Evolutionary conservation across 2,329 filamentous ascomycete species (phyloP), one percentile per base, ranked within the genome.

Genomic region (Fusarium sublunatum): DNA sequence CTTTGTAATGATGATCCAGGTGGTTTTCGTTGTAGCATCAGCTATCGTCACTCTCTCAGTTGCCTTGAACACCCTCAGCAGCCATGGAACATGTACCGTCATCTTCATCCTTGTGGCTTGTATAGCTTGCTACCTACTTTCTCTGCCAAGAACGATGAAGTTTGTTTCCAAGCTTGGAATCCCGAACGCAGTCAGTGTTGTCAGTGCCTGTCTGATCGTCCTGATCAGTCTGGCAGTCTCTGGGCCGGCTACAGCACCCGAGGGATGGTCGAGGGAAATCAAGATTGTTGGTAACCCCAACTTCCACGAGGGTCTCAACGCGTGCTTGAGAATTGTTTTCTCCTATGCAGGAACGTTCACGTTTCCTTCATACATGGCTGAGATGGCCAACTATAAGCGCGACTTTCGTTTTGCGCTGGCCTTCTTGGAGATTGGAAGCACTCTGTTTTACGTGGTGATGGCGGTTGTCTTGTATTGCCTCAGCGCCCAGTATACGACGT

Each of bases 311-410:
- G 69, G 67, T 0, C 55, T 70, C 2, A 70, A 64, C n/a, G 63
- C 67, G 1, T 70, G 65, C 4, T 38, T 72, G 13, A 43, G 66
- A 5, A 60, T 73, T 3, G 57, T 67, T 0, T 73, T 68, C 13
- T 69, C 70, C 1, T 73, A 71, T 15, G 72, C 70, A 0, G 71
- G 68, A 3, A 70, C 71, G 25, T 68, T 65, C 1, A 69, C 67
- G 4, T 70, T 70, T 19, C 64, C 77, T 3, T 56, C 53, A 1
- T 71, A 72, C 5, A 71, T 72, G 65, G 65, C 67, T 0, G 70
- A 73, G 38, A 72, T 73, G 70, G 24, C 56, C 0, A 48, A 72
- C 0, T 69, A 69, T 0, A 46, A 46, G 0, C 48, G 49, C 2
- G 70, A 73, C 46, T 73, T 73, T 10, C 46, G 50, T 0, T 70